phyloP scores from a whole-genome alignment of 2,329 filamentous ascomycete genomes.

The Colletotrichum godetiae region DNA sequence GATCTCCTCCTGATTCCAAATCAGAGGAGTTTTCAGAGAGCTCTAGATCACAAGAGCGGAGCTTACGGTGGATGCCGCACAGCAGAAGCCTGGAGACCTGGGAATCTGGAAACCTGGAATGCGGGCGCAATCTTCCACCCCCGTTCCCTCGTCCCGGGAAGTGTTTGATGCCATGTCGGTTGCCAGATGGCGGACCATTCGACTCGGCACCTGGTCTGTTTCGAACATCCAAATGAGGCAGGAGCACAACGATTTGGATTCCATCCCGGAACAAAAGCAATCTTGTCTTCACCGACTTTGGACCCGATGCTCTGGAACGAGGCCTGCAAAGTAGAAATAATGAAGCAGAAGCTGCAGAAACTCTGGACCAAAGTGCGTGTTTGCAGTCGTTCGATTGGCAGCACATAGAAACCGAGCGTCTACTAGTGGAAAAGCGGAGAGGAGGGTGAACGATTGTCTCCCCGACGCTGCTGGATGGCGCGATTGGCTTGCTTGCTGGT shows the following conservation, averaged over 20 bases:
- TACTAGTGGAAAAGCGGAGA: conserved; percentile 30
- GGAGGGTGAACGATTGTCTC: neutral
- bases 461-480: conserved; percentile 2
- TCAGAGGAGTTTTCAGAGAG: neutral
- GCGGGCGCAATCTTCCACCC: conserved; percentile 20
- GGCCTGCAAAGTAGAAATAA: conserved; percentile 19
- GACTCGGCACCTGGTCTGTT: neutral
- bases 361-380: conserved; percentile 4
- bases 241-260: conserved; percentile 23
- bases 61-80: neutral
- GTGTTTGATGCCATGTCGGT: neutral
- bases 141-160: neutral
- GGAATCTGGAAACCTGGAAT: neutral
- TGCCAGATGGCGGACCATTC: conserved; percentile 1
- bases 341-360: conserved; percentile 16
- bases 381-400: neutral
- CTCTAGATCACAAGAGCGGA: neutral
- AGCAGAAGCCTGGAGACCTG: neutral
- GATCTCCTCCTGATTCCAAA: neutral
- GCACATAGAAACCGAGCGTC: neutral
- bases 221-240: conserved; percentile 26
- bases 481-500: conserved; percentile 3
- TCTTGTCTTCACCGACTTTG: conserved; percentile 32
- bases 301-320: conserved; percentile 28
- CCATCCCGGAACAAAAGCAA: conserved; percentile 12